Evolutionary conservation across 2,329 filamentous ascomycete genomes (phyloP), one percentile per base, ranked within the genome.

Genomic region (Septoria linicola): DNA sequence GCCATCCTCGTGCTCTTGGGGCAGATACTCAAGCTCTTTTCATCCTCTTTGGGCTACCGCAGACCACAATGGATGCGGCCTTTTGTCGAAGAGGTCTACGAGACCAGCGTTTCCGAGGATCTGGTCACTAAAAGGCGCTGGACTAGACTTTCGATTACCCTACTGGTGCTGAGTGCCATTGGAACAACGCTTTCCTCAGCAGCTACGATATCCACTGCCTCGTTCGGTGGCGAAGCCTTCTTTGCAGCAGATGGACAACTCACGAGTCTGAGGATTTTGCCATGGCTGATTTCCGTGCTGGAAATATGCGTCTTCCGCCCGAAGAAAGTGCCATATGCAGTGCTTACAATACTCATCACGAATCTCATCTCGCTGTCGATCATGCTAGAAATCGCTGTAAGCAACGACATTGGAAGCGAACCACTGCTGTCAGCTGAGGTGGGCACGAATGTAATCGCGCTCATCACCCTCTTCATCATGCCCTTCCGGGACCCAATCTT

Each of bases 401-500:
- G n/a, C 40, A 14, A 32, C 16, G 23, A 17, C 36, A n/a, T n/a
- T 35, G 36, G 40, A 62, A 36, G 36, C 13, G 49, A 50, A 21
- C 43, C 23, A 21, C 45, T 49, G 11, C 51, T 17, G 27, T 30
- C 44, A 36, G 45, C 49, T 21, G 47, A 59, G 65, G 59, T 59
- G 70, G 17, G 51, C 54, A 49, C 78, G 3, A 57, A 79, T 0
- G 57, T 80, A 4, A 55, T 69, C 4, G 77, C 76, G 1, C 71
- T 84, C 5, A 34, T 75, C 2, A 59, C 80, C 11, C 79, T 88
- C 41, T 64, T 89, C 10, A 70, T 76, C 19, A 89, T 89, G 85
- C 87, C 87, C 5, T 70, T 90, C 59, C 78, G 87, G 17, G 78
- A 87, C 51, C 80, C 82, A 0, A 64, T 65, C 1, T 64, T 84